Conservation (phyloP, 2,329 filamentous ascomycete species). For the Ophiostoma triangulosporum region DNA sequence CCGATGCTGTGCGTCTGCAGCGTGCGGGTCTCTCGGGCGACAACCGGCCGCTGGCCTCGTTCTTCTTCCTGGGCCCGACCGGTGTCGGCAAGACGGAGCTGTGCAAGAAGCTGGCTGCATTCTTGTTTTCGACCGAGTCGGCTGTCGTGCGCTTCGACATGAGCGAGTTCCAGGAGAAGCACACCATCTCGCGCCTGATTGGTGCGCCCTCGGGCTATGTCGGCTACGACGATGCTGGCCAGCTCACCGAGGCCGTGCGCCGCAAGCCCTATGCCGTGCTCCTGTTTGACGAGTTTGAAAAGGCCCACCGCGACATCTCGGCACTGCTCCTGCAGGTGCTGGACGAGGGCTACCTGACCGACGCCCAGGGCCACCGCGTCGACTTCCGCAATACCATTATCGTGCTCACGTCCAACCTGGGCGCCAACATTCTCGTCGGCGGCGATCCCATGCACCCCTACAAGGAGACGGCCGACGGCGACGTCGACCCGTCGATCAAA, state of each 20-base stretch:
- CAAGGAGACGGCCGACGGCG: constrained; percentile 47
- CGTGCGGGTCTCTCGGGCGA: constrained; percentile 83
- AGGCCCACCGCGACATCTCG: constrained; percentile 90
- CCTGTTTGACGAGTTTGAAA: constrained; percentile 95
- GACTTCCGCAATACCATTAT: constrained; percentile 96
- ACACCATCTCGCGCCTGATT: constrained; percentile 86
- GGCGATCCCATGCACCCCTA: constrained; percentile 52
- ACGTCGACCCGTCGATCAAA: constrained; percentile 61
- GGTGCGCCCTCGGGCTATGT: constrained; percentile 90
- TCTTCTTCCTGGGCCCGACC: constrained; percentile 95
- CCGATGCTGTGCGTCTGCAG: constrained; percentile 87
- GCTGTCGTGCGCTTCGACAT: constrained; percentile 94
- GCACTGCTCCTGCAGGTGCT: constrained; percentile 84
- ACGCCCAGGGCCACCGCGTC: constrained; percentile 89
- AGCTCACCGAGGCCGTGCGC: constrained; percentile 87
- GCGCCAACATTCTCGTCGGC: constrained; percentile 78
- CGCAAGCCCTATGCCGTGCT: constrained; percentile 92
- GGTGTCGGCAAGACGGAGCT: constrained; percentile 96
- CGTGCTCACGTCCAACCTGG: constrained; percentile 89
- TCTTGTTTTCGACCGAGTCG: constrained; percentile 83
- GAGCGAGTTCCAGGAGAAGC: constrained; percentile 95
- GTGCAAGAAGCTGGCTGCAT: constrained; percentile 87
- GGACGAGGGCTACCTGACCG: constrained; percentile 90
- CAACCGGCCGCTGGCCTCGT: constrained; percentile 80
- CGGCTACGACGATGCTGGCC: constrained; percentile 91